Evolutionary conservation across 768 basidiomycete species (phyloP).

Genomic region (Suillus bovinus): DNA sequence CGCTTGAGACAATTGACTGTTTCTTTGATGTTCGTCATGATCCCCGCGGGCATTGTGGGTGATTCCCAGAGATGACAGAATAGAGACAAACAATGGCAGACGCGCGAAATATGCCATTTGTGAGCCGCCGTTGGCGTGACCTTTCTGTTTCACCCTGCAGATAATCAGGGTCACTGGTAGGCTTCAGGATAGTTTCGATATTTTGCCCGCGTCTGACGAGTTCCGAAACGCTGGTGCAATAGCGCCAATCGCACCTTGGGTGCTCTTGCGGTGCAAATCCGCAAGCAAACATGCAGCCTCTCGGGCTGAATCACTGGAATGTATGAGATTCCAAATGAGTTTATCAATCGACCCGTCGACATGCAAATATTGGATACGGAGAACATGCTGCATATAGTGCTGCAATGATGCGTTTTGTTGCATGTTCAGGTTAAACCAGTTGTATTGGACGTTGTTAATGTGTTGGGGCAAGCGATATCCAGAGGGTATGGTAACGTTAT

Average conservation of each 20-base stretch:
- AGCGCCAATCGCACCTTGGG: constrained; percentile 19
- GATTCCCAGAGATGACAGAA: constrained; percentile 73
- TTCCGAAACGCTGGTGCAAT: constrained; percentile 47
- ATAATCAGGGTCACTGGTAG: constrained; percentile 5
- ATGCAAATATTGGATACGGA: constrained; percentile 69
- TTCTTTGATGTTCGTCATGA: constrained; percentile 52
- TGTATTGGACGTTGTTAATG: constrained; percentile 11
- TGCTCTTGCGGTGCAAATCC: constrained; percentile 46
- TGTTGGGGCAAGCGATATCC: constrained; percentile 14
- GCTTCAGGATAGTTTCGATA: constrained; percentile 46
- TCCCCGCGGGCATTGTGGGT: constrained; percentile 65
- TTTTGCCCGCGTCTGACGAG: constrained; percentile 53
- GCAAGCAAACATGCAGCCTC: constrained; percentile 66
- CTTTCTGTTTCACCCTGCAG: constrained; percentile 9
- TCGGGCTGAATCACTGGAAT: constrained; percentile 46
- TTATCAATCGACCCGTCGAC: constrained; percentile 48
- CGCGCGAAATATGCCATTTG: constrained; percentile 68
- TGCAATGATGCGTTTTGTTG: constrained; percentile 23
- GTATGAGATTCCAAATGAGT: constrained; percentile 54
- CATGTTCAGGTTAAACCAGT: constrained; percentile 11
- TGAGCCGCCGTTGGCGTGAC: constrained; percentile 41
- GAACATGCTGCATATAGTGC: constrained; percentile 63
- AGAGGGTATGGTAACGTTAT: constrained; percentile 27
- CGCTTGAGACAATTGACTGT: constrained; percentile 48
- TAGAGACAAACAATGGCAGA: constrained; percentile 78